Conservation (phyloP, 2,329 filamentous ascomycete genomes). For the Beauveria bassiana region DNA sequence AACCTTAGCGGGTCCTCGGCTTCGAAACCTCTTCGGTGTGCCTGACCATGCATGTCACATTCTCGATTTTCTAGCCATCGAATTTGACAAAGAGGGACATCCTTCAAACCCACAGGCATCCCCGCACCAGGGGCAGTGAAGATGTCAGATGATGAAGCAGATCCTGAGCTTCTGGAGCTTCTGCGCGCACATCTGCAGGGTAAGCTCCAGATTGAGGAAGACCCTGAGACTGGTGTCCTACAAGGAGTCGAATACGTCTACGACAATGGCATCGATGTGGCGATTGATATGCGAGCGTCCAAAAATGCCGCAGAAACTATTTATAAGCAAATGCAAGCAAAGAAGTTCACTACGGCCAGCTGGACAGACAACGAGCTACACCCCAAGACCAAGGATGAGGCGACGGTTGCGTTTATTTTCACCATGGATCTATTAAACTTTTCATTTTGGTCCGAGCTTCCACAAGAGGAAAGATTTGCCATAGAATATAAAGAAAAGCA, state of each 20-base stretch:
- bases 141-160: slow-evolving; percentile 90
- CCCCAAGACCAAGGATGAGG: slow-evolving; percentile 72
- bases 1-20: not conserved
- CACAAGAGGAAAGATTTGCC: slow-evolving; percentile 66
- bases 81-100: not conserved
- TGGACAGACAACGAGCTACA: slow-evolving; percentile 90
- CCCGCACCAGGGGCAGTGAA: slow-evolving; percentile 12
- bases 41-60: not conserved
- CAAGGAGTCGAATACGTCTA: slow-evolving; percentile 78
- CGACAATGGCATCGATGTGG: slow-evolving; percentile 88
- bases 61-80: not conserved
- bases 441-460: slow-evolving; percentile 80
- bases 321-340: slow-evolving; percentile 73
- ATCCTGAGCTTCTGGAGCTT: slow-evolving; percentile 78
- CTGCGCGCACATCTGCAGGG: slow-evolving; percentile 71
- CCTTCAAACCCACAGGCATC: not conserved
- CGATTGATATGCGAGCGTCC: slow-evolving; percentile 73
- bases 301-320: slow-evolving; percentile 77
- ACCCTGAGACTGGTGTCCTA: slow-evolving; percentile 75
- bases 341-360: slow-evolving; percentile 71
- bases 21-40: not conserved
- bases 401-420: slow-evolving; percentile 85
- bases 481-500: slow-evolving; percentile 71
- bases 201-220: slow-evolving; percentile 43
- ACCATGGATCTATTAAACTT: slow-evolving; percentile 97